Evolutionary conservation across 1,139 yeast species (phyloP), one percentile per base, ranked within the genome.

Genomic region (Geotrichum aggregatum): DNA sequence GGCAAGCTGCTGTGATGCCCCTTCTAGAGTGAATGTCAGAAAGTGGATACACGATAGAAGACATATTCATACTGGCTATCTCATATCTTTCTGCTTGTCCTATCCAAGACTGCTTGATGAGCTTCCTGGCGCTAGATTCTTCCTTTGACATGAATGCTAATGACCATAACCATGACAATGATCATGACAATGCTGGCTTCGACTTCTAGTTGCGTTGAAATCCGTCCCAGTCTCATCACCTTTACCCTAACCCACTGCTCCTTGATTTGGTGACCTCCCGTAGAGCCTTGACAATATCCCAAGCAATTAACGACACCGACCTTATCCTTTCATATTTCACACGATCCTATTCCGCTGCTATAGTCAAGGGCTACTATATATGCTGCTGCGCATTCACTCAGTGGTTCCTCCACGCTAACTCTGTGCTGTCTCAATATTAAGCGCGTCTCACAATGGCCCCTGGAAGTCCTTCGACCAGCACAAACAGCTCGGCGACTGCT

Each of bases 101-200:
- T 40, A 66, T 66, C 52, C 65, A 61, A n/a, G 67, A 61, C 47
- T 66, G 68, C 45, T 63, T 63, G 31, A 66, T 56, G 30, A 66
- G 55, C 52, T 58, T 61, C 44, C 52, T 56, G 11, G 65, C 66
- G 24, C 58, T 57, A 4, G 60, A 55, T 44, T 62, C 63, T 42
- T 61, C 60, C 59, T 60, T 58, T 14, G 38, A 36, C 49, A 46
- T 46, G 22, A 18, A 16, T 30, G n/a, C n/a, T n/a, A n/a, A n/a
- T n/a, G n/a, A n/a, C n/a, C n/a, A n/a, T n/a, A n/a, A n/a, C n/a
- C n/a, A n/a, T n/a, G n/a, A n/a, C n/a, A n/a, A n/a, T n/a, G n/a
- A n/a, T n/a, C n/a, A n/a, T n/a, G n/a, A n/a, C n/a, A n/a, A n/a
- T n/a, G n/a, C n/a, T n/a, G n/a, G n/a, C n/a, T n/a, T n/a, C n/a